These are phyloP conservation scores for Lasiodiplodia theobromae DNA, from an alignment of 2,329 filamentous ascomycete species.

Conservation along the genomic window DNA sequence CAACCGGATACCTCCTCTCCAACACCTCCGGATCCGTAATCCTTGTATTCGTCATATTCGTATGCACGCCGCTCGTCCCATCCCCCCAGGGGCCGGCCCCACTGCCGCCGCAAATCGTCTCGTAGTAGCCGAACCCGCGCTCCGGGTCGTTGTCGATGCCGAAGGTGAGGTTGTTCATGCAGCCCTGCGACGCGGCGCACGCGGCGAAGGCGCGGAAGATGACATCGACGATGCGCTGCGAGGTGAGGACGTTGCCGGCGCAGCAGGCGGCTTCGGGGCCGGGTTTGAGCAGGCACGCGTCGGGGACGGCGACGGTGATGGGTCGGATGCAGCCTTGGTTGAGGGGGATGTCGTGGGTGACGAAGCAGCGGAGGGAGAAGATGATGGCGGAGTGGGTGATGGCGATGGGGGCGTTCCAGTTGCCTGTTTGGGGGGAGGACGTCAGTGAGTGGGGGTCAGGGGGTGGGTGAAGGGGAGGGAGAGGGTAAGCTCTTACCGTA, in stretches of 20 bases:
- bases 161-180: constrained; percentile 44
- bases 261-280: constrained; percentile 39
- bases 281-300: constrained; percentile 41
- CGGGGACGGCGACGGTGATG: constrained; percentile 38
- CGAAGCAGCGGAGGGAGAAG: constrained; percentile 41
- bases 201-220: constrained; percentile 42
- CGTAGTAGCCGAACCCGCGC: constrained; percentile 42
- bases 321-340: constrained; percentile 44
- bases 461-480: no score
- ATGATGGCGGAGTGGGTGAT: constrained; percentile 46
- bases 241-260: constrained; percentile 41
- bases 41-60: constrained; percentile 45
- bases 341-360: constrained; percentile 43
- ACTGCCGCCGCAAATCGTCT: constrained; percentile 46
- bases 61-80: constrained; percentile 41
- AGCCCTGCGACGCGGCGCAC: constrained; percentile 41
- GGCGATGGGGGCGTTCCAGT: constrained; percentile 48
- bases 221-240: constrained; percentile 44
- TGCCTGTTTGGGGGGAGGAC: constrained; percentile 29
- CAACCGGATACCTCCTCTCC: constrained; percentile 46
- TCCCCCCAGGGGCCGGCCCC: constrained; percentile 42
- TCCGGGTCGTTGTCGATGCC: constrained; percentile 41
- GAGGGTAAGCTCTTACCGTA: constrained; percentile 34
- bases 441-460: no score
- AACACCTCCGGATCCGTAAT: constrained; percentile 46